These are phyloP conservation scores for Candida ficus DNA, from an alignment of 805 yeast genomes.

Conservation along the genomic window DNA sequence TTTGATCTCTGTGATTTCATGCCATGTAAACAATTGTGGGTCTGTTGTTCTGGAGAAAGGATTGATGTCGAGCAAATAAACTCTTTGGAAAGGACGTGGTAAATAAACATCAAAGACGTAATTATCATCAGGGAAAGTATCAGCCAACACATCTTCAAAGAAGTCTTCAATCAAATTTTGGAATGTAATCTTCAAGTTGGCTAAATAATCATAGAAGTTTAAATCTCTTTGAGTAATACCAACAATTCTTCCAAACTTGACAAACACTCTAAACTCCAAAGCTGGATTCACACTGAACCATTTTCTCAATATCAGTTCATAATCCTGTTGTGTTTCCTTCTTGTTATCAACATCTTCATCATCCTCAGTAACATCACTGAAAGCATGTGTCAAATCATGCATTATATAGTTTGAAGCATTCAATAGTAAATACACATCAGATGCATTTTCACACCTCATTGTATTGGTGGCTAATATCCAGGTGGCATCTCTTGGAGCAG, in stretches of 20 bases:
- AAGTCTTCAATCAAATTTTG: slow-evolving; percentile 47
- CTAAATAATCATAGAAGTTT: slow-evolving; percentile 71
- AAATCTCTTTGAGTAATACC: slow-evolving; percentile 85
- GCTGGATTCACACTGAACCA: slow-evolving; percentile 88
- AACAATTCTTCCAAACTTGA: slow-evolving; percentile 53
- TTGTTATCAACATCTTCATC: slow-evolving; percentile 21
- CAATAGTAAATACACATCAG: slow-evolving; percentile 74
- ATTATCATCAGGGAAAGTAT: slow-evolving; percentile 46
- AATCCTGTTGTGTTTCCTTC: slow-evolving; percentile 27
- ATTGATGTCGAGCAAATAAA: slow-evolving; percentile 77
- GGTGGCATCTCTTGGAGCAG: slow-evolving; percentile 90
- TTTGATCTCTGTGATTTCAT: slow-evolving; percentile 49
- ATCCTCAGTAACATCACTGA: slow-evolving; percentile 37
- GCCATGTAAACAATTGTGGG: slow-evolving; percentile 77
- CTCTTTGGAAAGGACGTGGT: slow-evolving; percentile 64
- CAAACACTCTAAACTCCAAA: slow-evolving; percentile 85
- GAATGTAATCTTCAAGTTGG: slow-evolving; percentile 43
- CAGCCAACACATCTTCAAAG: slow-evolving; percentile 41
- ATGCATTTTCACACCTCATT: slow-evolving; percentile 61
- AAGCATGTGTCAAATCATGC: slow-evolving; percentile 76
- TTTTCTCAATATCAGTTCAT: slow-evolving; percentile 70
- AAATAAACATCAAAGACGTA: slow-evolving; percentile 80
- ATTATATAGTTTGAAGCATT: slow-evolving; percentile 85
- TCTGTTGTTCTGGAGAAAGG: slow-evolving; percentile 81
- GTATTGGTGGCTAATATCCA: slow-evolving; percentile 85